Percentiles rank a stretch among this genome's conserved stretches.
Evolutionary conservation across 1,284 basidiomycete species (phyloP).

Genomic region (Ceratobasidium sp.): DNA sequence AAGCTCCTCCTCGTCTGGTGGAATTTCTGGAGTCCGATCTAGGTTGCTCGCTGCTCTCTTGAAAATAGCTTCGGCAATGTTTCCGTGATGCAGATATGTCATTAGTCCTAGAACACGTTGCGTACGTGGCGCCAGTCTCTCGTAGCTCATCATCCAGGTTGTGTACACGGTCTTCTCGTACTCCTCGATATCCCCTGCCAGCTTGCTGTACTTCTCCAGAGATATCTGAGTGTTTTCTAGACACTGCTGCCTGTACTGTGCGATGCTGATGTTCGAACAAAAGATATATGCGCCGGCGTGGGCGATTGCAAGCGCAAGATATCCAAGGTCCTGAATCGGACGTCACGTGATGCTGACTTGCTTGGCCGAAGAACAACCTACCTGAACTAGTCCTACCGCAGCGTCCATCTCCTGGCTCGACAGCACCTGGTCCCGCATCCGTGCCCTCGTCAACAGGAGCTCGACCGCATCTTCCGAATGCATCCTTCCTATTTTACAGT

Average conservation of each 20-base stretch:
- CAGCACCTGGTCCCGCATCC: not conserved
- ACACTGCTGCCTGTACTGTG: not conserved
- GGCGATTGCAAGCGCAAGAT: slow-evolving; percentile 4
- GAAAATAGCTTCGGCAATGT: slow-evolving; percentile 1
- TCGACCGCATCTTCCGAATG: not conserved
- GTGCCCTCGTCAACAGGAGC: not conserved
- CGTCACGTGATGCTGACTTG: too few species aligned
- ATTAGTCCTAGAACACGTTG: not conserved
- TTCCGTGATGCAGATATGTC: not conserved
- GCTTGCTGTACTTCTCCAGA: slow-evolving; percentile 10
- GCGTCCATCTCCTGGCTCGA: not conserved
- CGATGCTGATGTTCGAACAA: not conserved
- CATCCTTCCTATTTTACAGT: not conserved
- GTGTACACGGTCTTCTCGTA: too few species aligned
- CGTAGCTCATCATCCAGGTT: slow-evolving; percentile 12
- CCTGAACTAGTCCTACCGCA: not conserved
- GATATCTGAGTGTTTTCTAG: not conserved
- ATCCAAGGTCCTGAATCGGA: not conserved
- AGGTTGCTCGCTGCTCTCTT: not conserved
- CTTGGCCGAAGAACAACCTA: too few species aligned
- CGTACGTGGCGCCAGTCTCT: not conserved
- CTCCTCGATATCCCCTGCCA: not conserved
- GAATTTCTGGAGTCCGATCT: not conserved
- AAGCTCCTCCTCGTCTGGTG: not conserved
- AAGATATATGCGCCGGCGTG: slow-evolving; percentile 19